phyloP scores from a whole-genome alignment of 2,329 filamentous ascomycete species.

The Fusarium bactridioides region DNA sequence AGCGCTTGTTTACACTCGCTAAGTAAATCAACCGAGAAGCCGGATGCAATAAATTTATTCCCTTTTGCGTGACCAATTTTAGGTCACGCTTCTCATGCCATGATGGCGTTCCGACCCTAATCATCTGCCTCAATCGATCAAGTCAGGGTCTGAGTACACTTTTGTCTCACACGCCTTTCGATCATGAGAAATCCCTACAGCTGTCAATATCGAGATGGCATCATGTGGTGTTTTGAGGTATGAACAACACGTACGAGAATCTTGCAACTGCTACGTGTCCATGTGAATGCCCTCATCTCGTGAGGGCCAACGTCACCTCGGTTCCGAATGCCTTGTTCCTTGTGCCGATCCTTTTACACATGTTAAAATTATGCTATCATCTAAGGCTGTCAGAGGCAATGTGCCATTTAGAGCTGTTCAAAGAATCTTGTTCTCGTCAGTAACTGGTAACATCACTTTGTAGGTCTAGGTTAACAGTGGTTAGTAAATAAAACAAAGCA shows the following conservation, averaged over 20 bases:
- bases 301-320: slow-evolving; percentile 21
- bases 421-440: neutral
- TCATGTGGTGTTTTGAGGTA: slow-evolving; percentile 18
- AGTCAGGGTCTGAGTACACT: slow-evolving; percentile 33
- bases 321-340: slow-evolving; percentile 7
- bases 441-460: neutral
- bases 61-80: slow-evolving; percentile 26
- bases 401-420: neutral
- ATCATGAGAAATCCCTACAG: slow-evolving; percentile 4
- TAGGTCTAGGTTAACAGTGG: neutral
- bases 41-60: neutral
- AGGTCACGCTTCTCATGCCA: slow-evolving; percentile 32
- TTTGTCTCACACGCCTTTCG: slow-evolving; percentile 25
- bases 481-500: neutral
- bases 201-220: slow-evolving; percentile 5
- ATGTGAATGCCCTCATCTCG: slow-evolving; percentile 40
- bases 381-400: slow-evolving; percentile 4
- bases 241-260: slow-evolving; percentile 9
- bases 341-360: slow-evolving; percentile 5
- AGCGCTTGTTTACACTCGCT: neutral
- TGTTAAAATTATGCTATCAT: neutral
- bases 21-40: neutral
- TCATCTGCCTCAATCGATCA: slow-evolving; percentile 40
- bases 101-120: slow-evolving; percentile 28
- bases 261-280: neutral